phyloP scores from a whole-genome alignment of 148 eudicot species.

The Rhododendron henanense region DNA sequence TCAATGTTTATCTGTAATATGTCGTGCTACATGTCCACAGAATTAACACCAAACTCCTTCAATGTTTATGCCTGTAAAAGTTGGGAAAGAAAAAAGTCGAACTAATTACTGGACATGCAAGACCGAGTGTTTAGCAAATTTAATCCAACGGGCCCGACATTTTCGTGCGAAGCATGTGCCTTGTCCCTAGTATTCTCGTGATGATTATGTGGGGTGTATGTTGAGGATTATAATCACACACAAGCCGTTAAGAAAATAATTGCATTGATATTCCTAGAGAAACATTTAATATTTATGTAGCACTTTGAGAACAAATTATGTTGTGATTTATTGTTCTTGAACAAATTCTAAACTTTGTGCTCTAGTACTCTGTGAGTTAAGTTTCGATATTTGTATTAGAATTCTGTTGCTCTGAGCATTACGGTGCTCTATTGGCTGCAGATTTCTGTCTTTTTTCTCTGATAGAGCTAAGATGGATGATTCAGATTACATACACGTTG shows the following conservation, averaged over 20 bases:
- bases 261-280: neutral
- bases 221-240: neutral
- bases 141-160: too few species aligned
- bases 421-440: constrained; percentile 30
- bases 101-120: too few species aligned
- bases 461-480: constrained; percentile 72
- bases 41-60: too few species aligned
- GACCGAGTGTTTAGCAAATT: too few species aligned
- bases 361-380: neutral
- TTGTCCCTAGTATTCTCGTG: neutral
- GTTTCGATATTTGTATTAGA: neutral
- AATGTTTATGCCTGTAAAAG: too few species aligned
- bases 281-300: neutral
- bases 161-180: too few species aligned
- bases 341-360: neutral
- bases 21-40: too few species aligned
- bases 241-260: neutral
- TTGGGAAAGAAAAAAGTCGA: too few species aligned
- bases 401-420: neutral
- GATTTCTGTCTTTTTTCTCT: constrained; percentile 76
- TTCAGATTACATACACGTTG: constrained; percentile 96
- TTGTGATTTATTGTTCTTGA: neutral
- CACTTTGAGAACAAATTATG: too few species aligned
- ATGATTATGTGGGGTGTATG: neutral
- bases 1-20: too few species aligned